Base-by-base conservation (phyloP, 1,284 basidiomycete species). In the Erythrobasidium hasegawianum region DNA sequence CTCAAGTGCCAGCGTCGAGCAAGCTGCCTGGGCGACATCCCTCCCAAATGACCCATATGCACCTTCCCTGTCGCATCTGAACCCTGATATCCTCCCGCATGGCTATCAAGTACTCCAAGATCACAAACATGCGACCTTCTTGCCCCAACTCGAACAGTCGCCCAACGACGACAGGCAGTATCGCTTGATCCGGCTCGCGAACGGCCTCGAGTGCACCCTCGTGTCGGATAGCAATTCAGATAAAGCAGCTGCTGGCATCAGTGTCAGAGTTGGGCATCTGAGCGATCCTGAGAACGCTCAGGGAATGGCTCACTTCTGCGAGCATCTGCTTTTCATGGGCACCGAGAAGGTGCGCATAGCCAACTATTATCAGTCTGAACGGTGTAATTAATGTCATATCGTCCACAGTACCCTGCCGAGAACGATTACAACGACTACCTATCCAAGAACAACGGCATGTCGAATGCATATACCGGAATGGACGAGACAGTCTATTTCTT, bases 401-500 rank as follows among this genome's bases (percentile, higher is more conserved):
- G 86, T 4, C 84, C 85, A 71, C 83, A 87, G 78, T 96, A 86
- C 78, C 93, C 94, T 0, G 82, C 83, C 64, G 94, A 97, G 77
- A 96, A 95, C 75, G 94, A 93, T 70, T 97, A 97, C 76, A 86
- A 85, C 40, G 87, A 90, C 84, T 98, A 86, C 77, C 83, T 99
- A 18, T 83, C 90, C 50, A 88, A 90, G 76, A 89, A 98, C 78
- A 91, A 90, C 53, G 96, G 96, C 20, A 79, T 80, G 68, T 94
- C 91, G 2, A 99, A 98, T 77, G 96, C 96, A 2, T 98, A 87
- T 78, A 98, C 96, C 0, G 87, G 89, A 1, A 88, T 94, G 64
- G 87, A 88, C 22, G 91, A 95, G 77, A 98, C 96, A 38, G 96
- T 94, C 78, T 96, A 92, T 76, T 87, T 86, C 79, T 98, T 98